A percentile compares a stretch with the other conserved stretches of the same genome.
Conservation (phyloP, 2,329 filamentous ascomycete species). For the Phialophora chinensis region DNA sequence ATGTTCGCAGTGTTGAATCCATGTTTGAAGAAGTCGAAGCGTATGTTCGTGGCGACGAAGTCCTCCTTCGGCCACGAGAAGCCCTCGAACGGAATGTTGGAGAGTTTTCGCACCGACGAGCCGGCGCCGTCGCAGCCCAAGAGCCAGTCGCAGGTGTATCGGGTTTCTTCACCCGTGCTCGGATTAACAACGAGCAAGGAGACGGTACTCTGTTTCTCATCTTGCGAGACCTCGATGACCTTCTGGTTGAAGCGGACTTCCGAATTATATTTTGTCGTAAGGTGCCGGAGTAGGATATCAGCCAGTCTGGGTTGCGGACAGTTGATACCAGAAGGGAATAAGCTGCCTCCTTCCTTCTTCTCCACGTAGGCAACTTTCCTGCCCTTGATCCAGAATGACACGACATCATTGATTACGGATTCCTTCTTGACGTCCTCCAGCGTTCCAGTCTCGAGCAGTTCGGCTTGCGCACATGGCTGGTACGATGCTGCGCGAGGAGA, state of each 20-base stretch:
- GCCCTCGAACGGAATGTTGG: slow-evolving; percentile 32
- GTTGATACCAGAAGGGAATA: slow-evolving; percentile 50
- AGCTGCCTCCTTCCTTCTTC: slow-evolving; percentile 49
- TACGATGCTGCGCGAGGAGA: slow-evolving; percentile 34
- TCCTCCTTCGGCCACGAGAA: slow-evolving; percentile 36
- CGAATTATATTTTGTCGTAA: slow-evolving; percentile 29
- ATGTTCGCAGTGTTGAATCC: slow-evolving; percentile 33
- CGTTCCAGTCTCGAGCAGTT: slow-evolving; percentile 32
- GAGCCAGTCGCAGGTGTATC: slow-evolving; percentile 32
- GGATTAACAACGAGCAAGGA: slow-evolving; percentile 24
- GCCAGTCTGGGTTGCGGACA: slow-evolving; percentile 32
- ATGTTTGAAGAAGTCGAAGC: slow-evolving; percentile 34
- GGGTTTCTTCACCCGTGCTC: slow-evolving; percentile 24
- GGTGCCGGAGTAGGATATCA: slow-evolving; percentile 26
- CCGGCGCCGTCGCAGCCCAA: slow-evolving; percentile 31
- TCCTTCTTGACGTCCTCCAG: slow-evolving; percentile 32
- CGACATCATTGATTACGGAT: slow-evolving; percentile 33
- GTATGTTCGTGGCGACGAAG: slow-evolving; percentile 33
- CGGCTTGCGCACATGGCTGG: slow-evolving; percentile 34
- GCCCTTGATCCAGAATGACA: slow-evolving; percentile 32
- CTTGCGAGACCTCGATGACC: slow-evolving; percentile 25
- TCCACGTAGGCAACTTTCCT: slow-evolving; percentile 32
- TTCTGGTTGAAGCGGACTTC: slow-evolving; percentile 32
- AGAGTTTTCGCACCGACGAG: slow-evolving; percentile 32
- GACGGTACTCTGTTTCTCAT: slow-evolving; percentile 19